These are phyloP conservation scores for Boletellus ananas DNA, from an alignment of 768 basidiomycete species.

Conservation along the genomic window DNA sequence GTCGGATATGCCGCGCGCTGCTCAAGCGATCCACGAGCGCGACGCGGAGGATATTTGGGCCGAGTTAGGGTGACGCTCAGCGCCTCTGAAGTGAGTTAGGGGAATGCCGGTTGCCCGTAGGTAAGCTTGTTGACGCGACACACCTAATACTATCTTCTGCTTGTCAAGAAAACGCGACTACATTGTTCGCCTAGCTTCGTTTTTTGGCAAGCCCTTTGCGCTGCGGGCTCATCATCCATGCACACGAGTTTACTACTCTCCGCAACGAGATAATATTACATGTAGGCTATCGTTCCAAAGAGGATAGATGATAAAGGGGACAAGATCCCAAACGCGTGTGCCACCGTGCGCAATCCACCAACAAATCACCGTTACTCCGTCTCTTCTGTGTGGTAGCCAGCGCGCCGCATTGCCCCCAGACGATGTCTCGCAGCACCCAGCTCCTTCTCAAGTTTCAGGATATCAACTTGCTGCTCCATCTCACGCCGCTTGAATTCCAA, in stretches of 20 bases:
- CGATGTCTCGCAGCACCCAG: conserved; percentile 81
- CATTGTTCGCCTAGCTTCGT: background rate
- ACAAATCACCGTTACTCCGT: conserved; percentile 46
- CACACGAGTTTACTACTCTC: background rate
- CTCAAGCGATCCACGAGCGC: conserved; percentile 49
- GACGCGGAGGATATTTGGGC: conserved; percentile 75
- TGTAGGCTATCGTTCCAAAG: conserved; percentile 18
- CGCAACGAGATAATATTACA: conserved; percentile 20
- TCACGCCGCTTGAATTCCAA: conserved; percentile 96
- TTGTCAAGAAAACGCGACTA: background rate
- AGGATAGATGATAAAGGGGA: conserved; percentile 8
- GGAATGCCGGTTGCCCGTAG: background rate
- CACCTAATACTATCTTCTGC: background rate
- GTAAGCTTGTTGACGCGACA: background rate
- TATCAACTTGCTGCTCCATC: conserved; percentile 99
- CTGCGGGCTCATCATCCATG: background rate
- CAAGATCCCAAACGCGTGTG: background rate
- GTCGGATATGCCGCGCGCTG: conserved; percentile 60
- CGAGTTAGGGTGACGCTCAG: conserved; percentile 42
- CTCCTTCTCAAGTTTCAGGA: conserved; percentile 94
- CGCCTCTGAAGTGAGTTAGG: conserved; percentile 3
- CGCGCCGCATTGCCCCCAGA: conserved; percentile 80
- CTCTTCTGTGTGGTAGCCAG: conserved; percentile 87
- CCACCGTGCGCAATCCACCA: background rate
- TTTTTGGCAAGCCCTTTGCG: background rate